phyloP scores from a whole-genome alignment of 345 rosid species.

The Citrus unshiu region DNA sequence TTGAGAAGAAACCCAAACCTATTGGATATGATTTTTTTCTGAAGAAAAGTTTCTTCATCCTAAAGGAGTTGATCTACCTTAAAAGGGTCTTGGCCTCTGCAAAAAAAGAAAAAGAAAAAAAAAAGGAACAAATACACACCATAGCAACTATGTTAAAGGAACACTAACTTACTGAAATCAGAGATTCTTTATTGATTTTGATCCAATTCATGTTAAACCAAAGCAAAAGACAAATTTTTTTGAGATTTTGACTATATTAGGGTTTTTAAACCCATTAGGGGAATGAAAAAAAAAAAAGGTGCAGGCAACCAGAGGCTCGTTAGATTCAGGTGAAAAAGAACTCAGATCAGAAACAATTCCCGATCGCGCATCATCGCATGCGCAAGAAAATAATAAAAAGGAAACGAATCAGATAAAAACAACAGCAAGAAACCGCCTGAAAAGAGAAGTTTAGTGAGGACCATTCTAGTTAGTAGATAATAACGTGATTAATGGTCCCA shows the following conservation, averaged over 20 bases:
- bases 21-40: neutral
- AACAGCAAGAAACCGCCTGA: neutral
- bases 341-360: slow-evolving; percentile 7
- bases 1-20: neutral
- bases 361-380: slow-evolving; percentile 27
- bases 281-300: neutral
- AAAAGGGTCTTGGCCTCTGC: neutral
- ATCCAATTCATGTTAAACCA: neutral
- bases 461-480: slow-evolving; percentile 31
- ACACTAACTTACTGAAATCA: neutral
- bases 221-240: neutral
- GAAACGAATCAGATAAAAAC: neutral
- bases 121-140: neutral
- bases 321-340: slow-evolving; percentile 28
- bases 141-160: neutral
- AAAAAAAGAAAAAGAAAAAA: neutral
- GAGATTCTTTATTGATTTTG: neutral
- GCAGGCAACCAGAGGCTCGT: slow-evolving; percentile 4
- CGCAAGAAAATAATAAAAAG: slow-evolving; percentile 13
- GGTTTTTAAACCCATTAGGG: slow-evolving; percentile 2
- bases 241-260: neutral
- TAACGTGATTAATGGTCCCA: slow-evolving; percentile 51
- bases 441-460: slow-evolving; percentile 27
- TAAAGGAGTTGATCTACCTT: neutral
- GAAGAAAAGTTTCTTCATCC: neutral